A percentile compares a stretch with the other conserved stretches of the same genome.
Conservation (phyloP, 768 basidiomycete species). For the Auriculariales sp. region DNA sequence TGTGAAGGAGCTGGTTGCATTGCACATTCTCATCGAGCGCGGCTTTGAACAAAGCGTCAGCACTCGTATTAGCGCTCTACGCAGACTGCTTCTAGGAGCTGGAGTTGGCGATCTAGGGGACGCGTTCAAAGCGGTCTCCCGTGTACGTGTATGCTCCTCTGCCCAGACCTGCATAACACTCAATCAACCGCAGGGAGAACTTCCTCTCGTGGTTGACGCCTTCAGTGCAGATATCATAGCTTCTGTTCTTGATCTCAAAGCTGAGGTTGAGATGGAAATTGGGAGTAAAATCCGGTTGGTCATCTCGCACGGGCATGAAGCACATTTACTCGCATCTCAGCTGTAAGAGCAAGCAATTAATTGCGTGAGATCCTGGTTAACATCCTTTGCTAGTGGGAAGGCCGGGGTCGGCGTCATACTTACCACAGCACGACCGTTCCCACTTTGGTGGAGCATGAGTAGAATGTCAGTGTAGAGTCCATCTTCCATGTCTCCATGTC, state of each 20-base stretch:
- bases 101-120: conserved; percentile 25
- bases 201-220: conserved; percentile 47
- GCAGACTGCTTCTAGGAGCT: conserved; percentile 31
- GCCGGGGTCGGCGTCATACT: conserved; percentile 61
- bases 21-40: conserved; percentile 47
- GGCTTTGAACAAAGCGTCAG: conserved; percentile 34
- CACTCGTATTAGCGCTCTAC: conserved; percentile 50
- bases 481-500: background rate
- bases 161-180: background rate
- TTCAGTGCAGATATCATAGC: conserved; percentile 61
- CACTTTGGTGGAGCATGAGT: conserved; percentile 48
- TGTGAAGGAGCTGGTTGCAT: conserved; percentile 40
- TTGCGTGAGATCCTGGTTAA: background rate
- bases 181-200: conserved; percentile 24
- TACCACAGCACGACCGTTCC: conserved; percentile 54
- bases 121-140: conserved; percentile 27
- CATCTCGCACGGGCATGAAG: conserved; percentile 46
- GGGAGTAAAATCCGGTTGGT: conserved; percentile 31
- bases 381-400: conserved; percentile 3
- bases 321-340: conserved; percentile 57
- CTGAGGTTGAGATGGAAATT: conserved; percentile 34
- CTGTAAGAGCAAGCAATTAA: conserved; percentile 24
- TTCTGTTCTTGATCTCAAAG: conserved; percentile 46
- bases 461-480: conserved; percentile 33
- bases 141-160: conserved; percentile 18